Conservation (phyloP, 495 filamentous ascomycete genomes). For the Durotheca rogersii region DNA sequence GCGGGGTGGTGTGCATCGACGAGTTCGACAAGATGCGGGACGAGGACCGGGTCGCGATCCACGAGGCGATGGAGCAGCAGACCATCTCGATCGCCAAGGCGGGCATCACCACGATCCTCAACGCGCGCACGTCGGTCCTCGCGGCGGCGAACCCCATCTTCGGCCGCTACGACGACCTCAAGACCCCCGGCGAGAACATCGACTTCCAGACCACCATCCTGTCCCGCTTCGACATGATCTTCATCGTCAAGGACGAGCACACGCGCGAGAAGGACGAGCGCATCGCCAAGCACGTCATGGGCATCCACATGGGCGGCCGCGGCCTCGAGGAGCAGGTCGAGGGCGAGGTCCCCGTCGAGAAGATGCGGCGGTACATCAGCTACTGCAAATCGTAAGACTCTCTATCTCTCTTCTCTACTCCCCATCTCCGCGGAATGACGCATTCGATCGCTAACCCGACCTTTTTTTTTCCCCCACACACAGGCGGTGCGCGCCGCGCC, state of each 20-base stretch:
- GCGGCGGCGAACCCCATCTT: slow-evolving; percentile 98
- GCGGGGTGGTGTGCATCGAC: slow-evolving; percentile 98
- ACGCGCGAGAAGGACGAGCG: slow-evolving; percentile 85
- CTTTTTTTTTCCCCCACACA: too few species aligned
- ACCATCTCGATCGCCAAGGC: slow-evolving; percentile 99
- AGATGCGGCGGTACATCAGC: slow-evolving; percentile 97
- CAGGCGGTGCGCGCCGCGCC: slow-evolving; percentile 88
- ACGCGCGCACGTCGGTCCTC: slow-evolving; percentile 91
- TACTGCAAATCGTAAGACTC: slow-evolving; percentile 85
- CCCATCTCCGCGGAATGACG: too few species aligned
- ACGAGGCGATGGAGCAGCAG: slow-evolving; percentile 99
- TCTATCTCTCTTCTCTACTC: background rate
- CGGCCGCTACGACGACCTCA: slow-evolving; percentile 96
- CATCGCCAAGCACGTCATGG: slow-evolving; percentile 97
- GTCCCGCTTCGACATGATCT: slow-evolving; percentile 99
- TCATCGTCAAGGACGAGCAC: slow-evolving; percentile 96
- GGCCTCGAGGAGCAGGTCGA: slow-evolving; percentile 80
- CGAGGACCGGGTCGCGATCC: slow-evolving; percentile 97
- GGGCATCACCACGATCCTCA: slow-evolving; percentile 97
- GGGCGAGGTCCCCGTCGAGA: slow-evolving; percentile 87
- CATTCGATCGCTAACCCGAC: slow-evolving; percentile 39
- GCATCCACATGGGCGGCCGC: slow-evolving; percentile 90
- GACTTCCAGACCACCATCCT: slow-evolving; percentile 99
- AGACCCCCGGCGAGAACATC: slow-evolving; percentile 97
- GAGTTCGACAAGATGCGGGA: slow-evolving; percentile 99